Evolutionary conservation across 164 flowering plant species (phyloP).

Genomic region (Magnolia changhungtana): DNA sequence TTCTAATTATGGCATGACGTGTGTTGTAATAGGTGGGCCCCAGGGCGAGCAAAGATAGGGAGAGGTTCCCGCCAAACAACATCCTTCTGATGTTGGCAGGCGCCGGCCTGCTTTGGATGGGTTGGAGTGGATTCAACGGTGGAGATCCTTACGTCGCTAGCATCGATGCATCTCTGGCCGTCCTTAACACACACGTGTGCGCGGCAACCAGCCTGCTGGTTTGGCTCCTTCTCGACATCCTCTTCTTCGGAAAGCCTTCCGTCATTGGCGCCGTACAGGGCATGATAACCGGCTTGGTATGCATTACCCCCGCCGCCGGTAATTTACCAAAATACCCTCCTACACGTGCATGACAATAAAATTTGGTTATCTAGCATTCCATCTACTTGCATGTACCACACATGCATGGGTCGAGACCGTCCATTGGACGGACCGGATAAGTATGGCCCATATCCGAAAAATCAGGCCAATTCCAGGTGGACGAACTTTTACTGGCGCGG

Average conservation of each 20-base stretch:
- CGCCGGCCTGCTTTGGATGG: constrained; percentile 35
- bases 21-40: constrained; percentile 25
- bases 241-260: constrained; percentile 33
- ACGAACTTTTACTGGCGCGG: too few relatives aligned
- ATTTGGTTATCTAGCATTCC: too few relatives aligned
- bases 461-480: too few relatives aligned
- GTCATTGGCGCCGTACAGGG: constrained; percentile 37
- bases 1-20: too few relatives aligned
- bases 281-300: constrained; percentile 34
- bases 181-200: constrained; percentile 27
- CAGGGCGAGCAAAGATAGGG: constrained; percentile 23
- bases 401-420: too few relatives aligned
- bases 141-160: constrained; percentile 27
- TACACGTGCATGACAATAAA: too few relatives aligned
- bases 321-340: too few relatives aligned
- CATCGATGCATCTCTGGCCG: constrained; percentile 29
- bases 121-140: constrained; percentile 34
- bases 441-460: too few relatives aligned
- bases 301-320: constrained; percentile 40
- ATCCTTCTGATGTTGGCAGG: constrained; percentile 27
- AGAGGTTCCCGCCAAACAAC: constrained; percentile 34
- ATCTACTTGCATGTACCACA: too few relatives aligned
- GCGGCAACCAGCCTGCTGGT: constrained; percentile 32
- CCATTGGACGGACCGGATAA: too few relatives aligned
- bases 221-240: constrained; percentile 28